phyloP scores from a whole-genome alignment of 371 early-diverging fungal species.

The Rhizopus delemar region DNA sequence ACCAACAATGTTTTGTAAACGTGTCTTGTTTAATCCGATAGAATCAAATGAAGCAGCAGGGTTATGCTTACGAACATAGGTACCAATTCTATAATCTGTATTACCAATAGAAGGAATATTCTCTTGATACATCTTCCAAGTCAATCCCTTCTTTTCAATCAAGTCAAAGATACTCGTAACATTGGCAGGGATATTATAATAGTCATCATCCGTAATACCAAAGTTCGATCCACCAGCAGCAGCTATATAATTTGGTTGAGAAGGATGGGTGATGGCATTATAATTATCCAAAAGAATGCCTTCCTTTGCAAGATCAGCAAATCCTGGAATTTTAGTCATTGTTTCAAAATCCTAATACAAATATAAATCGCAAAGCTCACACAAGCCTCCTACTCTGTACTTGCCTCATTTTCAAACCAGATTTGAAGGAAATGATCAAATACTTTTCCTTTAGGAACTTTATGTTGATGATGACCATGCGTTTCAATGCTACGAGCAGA shows the following conservation, averaged over 20 bases:
- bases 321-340: slow-evolving; percentile 17
- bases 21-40: slow-evolving; percentile 33
- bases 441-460: slow-evolving; percentile 25
- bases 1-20: slow-evolving; percentile 44
- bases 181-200: slow-evolving; percentile 22
- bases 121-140: slow-evolving; percentile 65
- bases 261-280: slow-evolving; percentile 49
- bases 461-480: background rate
- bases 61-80: slow-evolving; percentile 49
- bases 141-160: slow-evolving; percentile 53
- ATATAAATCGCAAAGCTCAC: background rate
- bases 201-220: slow-evolving; percentile 23
- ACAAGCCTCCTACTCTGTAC: background rate
- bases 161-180: slow-evolving; percentile 51
- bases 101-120: slow-evolving; percentile 48
- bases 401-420: slow-evolving; percentile 34
- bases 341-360: slow-evolving; percentile 22
- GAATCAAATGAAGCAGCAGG: slow-evolving; percentile 54
- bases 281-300: slow-evolving; percentile 51
- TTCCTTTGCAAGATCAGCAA: slow-evolving; percentile 16
- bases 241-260: slow-evolving; percentile 52
- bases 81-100: slow-evolving; percentile 21
- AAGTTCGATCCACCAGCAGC: slow-evolving; percentile 25
- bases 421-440: slow-evolving; percentile 38
- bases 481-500: slow-evolving; percentile 2